These are phyloP conservation scores for Chaetomidium leptoderma DNA, from an alignment of 495 filamentous ascomycete species.

Conservation along the genomic window DNA sequence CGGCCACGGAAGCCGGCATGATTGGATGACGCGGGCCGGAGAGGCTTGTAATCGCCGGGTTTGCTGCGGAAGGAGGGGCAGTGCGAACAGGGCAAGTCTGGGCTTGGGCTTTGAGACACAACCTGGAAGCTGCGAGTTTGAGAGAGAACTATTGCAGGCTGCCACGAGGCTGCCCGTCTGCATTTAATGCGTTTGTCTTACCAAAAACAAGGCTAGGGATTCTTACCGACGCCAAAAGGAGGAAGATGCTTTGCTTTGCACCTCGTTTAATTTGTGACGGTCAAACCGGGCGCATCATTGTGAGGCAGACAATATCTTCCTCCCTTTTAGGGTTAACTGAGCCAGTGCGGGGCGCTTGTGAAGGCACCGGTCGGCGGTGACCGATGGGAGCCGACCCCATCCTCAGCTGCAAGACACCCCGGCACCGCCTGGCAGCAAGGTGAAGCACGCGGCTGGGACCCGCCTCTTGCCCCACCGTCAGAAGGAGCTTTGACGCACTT, in stretches of 20 bases:
- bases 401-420: background rate
- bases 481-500: constrained; percentile 19
- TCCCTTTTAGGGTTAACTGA: constrained; percentile 1
- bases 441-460: background rate
- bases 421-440: background rate
- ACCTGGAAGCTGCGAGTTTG: background rate
- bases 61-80: constrained; percentile 1
- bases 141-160: background rate
- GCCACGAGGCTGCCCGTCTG: background rate
- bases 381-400: background rate
- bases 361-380: too few species aligned
- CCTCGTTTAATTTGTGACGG: background rate
- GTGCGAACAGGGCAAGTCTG: background rate
- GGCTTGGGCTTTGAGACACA: too few species aligned
- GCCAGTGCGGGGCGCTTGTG: constrained; percentile 2
- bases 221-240: background rate
- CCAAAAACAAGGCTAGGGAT: background rate
- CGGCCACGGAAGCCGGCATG: constrained; percentile 6
- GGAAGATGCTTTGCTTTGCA: background rate
- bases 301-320: background rate
- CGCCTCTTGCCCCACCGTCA: constrained; percentile 3
- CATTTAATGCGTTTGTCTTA: background rate
- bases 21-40: background rate
- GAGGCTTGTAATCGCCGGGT: background rate
- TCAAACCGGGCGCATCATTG: background rate